phyloP scores from a whole-genome alignment of 2,329 filamentous ascomycete species.

The Hymenoscyphus salicellus region DNA sequence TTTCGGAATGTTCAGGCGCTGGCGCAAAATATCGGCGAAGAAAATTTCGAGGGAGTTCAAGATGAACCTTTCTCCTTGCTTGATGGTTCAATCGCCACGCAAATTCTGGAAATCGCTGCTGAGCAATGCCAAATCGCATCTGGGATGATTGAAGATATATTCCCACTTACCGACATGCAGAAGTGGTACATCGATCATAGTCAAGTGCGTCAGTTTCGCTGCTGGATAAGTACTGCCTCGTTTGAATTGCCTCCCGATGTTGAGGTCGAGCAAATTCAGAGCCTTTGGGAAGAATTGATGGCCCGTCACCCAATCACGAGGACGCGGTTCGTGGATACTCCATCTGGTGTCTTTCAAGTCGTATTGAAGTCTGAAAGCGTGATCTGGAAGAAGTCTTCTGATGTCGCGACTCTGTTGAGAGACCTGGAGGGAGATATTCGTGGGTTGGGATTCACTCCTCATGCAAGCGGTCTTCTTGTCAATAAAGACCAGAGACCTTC shows the following conservation, averaged over 20 bases:
- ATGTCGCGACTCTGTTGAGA: constrained; percentile 1
- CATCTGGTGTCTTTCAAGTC: constrained; percentile 7
- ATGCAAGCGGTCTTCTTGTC: constrained; percentile 6
- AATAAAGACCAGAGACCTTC: background rate
- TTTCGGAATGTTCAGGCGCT: constrained; percentile 6
- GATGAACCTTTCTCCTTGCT: constrained; percentile 8
- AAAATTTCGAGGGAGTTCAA: constrained; percentile 4
- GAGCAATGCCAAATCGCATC: constrained; percentile 8
- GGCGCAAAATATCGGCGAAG: constrained; percentile 7
- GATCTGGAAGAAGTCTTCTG: constrained; percentile 4
- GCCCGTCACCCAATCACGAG: constrained; percentile 8
- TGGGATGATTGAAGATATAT: constrained; percentile 6
- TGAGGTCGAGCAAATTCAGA: background rate
- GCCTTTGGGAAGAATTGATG: constrained; percentile 7
- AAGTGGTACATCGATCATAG: background rate
- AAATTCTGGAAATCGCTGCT: constrained; percentile 2
- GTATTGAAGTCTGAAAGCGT: constrained; percentile 9
- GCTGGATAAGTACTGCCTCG: constrained; percentile 6
- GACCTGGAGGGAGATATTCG: constrained; percentile 1
- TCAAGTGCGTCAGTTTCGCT: constrained; percentile 4
- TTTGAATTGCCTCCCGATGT: constrained; percentile 2
- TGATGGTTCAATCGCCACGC: constrained; percentile 1
- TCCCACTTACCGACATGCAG: constrained; percentile 7
- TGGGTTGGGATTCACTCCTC: constrained; percentile 1
- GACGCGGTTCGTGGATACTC: constrained; percentile 6